These are phyloP conservation scores for Marasmius tenuissimus DNA, from an alignment of 1,284 basidiomycete genomes.

Conservation along the genomic window DNA sequence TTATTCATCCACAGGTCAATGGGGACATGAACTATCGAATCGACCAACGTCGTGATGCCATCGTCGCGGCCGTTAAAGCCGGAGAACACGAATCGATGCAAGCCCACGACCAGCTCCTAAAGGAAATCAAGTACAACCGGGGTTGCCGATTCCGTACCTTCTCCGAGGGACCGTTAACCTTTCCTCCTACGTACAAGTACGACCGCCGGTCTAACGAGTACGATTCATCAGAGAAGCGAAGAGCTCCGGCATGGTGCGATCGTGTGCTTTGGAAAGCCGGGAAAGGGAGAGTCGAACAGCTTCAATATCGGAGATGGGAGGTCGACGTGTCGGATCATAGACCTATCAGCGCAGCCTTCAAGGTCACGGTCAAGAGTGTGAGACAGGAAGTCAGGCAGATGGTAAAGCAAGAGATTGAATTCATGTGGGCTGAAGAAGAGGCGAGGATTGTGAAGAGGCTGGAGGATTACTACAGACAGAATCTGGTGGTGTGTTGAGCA, in stretches of 20 bases:
- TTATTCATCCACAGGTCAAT: slow-evolving; percentile 48
- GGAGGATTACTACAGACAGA: slow-evolving; percentile 39
- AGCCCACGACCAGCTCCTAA: slow-evolving; percentile 85
- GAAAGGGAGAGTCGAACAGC: slow-evolving; percentile 53
- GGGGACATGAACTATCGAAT: slow-evolving; percentile 94
- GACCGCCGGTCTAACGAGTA: slow-evolving; percentile 78
- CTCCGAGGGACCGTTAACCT: slow-evolving; percentile 79
- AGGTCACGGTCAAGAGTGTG: slow-evolving; percentile 72
- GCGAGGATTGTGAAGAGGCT: slow-evolving; percentile 49
- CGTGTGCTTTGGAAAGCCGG: slow-evolving; percentile 83
- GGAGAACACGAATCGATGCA: slow-evolving; percentile 68
- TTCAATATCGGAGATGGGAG: slow-evolving; percentile 81
- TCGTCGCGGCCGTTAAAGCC: slow-evolving; percentile 66
- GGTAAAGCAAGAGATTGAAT: slow-evolving; percentile 55
- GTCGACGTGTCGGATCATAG: slow-evolving; percentile 84
- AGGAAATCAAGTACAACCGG: slow-evolving; percentile 86
- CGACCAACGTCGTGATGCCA: slow-evolving; percentile 83
- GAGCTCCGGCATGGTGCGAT: slow-evolving; percentile 96
- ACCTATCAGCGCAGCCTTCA: slow-evolving; percentile 82
- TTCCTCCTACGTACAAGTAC: slow-evolving; percentile 96
- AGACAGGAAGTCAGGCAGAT: slow-evolving; percentile 54
- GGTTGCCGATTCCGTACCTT: slow-evolving; percentile 86
- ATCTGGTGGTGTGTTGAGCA: background rate
- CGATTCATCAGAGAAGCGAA: slow-evolving; percentile 86
- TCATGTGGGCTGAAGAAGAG: slow-evolving; percentile 62